Evolutionary conservation across 352 stramenopile genomes (phyloP), one percentile per base, ranked within the genome.

Genomic region (Phytophthora vignae): DNA sequence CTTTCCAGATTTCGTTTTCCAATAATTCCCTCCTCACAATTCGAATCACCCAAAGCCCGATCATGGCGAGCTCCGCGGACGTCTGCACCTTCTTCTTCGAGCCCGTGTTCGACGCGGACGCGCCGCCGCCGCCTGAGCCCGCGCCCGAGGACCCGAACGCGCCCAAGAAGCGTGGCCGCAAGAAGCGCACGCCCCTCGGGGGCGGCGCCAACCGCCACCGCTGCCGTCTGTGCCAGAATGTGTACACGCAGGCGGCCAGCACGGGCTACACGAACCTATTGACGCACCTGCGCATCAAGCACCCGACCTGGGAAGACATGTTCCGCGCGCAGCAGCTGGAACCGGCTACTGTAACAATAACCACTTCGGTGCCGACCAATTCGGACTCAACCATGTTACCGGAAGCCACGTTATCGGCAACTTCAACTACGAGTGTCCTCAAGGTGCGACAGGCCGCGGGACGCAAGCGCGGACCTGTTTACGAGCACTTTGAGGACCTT

Each of bases 1-100:
- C 40, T 21, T 49, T 49, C 40, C 40, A 49, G 17, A 21, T 21
- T 49, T 19, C 46, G 8, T 53, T 27, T 29, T 25, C 19, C 57
- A 55, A 64, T 10, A 63, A 63, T 36, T 36, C n/a, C 21, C 46
- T 53, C 46, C n/a, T 31, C 46, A 53, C 59, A 54, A 68, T 57
- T 70, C 31, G 64, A 60, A 55, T 57, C 40, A 11, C 52, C 10
- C 14, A 9, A 14, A 15, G 9, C 2, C 14, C 36, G n/a, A 42
- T 15, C 8, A 69, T 75, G 71, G 46, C 71, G 36, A 70, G 22
- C 19, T 79, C 68, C 12, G 67, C 38, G 25, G 59, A 70, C n/a
- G 60, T 81, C 53, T 83, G 76, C 64, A 54, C 50, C 59, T 79
- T 77, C 66, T 83, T 83, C 70, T 83, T 83, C 60, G 70, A 81